Evolutionary conservation across 2,329 filamentous ascomycete species (phyloP).

Genomic region (Coniochaeta sp.): DNA sequence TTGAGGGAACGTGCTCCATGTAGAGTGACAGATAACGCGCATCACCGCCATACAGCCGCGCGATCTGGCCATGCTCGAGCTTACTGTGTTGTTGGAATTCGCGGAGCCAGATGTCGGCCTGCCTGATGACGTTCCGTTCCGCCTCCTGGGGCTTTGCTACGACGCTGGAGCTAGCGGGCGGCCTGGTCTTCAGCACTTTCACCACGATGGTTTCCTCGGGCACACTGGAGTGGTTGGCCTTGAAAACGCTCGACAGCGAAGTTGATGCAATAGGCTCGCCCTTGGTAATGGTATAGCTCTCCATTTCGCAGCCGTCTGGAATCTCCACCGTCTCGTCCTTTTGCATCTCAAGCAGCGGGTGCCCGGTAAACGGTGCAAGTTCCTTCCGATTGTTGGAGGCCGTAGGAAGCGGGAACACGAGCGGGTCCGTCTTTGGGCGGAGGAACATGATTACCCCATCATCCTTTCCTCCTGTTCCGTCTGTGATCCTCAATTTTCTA

Average conservation of each 20-base stretch:
- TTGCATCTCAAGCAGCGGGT: constrained; percentile 44
- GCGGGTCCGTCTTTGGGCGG: constrained; percentile 37
- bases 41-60: constrained; percentile 50
- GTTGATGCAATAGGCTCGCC: constrained; percentile 48
- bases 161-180: constrained; percentile 15
- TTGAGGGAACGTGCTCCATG: constrained; percentile 53
- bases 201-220: constrained; percentile 49
- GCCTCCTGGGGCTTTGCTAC: constrained; percentile 38
- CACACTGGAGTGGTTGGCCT: constrained; percentile 43
- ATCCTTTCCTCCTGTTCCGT: constrained; percentile 12
- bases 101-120: constrained; percentile 53
- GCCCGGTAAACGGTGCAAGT: constrained; percentile 34
- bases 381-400: constrained; percentile 35
- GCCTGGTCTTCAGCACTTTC: constrained; percentile 51
- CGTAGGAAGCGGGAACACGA: constrained; percentile 44
- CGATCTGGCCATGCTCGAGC: constrained; percentile 49
- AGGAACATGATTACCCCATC: constrained; percentile 47
- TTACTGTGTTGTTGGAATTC: constrained; percentile 49
- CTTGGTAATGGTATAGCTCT: constrained; percentile 48
- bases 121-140: constrained; percentile 48
- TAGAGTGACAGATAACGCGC: constrained; percentile 52
- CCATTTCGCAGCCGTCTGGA: constrained; percentile 40
- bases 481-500: constrained; percentile 30
- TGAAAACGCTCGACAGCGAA: constrained; percentile 47
- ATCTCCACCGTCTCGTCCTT: constrained; percentile 41